These are phyloP conservation scores for Auriculariales sp. DNA, from an alignment of 768 basidiomycete genomes.

Conservation along the genomic window DNA sequence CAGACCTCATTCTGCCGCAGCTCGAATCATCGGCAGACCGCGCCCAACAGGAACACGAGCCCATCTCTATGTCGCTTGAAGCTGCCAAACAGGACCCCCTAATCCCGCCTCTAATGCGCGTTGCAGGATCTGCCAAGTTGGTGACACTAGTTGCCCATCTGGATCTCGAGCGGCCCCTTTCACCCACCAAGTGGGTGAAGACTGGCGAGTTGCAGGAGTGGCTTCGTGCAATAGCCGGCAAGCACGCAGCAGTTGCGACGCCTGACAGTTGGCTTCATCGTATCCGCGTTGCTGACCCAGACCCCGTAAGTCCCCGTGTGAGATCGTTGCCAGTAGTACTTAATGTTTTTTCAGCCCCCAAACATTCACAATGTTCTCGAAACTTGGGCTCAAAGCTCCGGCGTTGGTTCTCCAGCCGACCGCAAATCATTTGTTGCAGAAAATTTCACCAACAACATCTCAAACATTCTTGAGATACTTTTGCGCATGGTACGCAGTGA, in stretches of 20 bases:
- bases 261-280: constrained; percentile 85
- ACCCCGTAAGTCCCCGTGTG: constrained; percentile 51
- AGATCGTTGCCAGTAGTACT: constrained; percentile 1
- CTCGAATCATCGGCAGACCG: constrained; percentile 60
- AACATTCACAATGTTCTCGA: constrained; percentile 87
- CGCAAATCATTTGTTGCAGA: constrained; percentile 81
- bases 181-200: constrained; percentile 95
- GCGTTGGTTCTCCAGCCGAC: constrained; percentile 56
- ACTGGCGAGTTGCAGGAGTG: constrained; percentile 90
- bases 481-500: constrained; percentile 85
- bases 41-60: constrained; percentile 12
- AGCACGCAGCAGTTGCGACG: constrained; percentile 76
- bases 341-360: constrained; percentile 45
- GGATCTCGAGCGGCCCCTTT: constrained; percentile 77
- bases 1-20: too few relatives aligned
- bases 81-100: constrained; percentile 35
- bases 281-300: constrained; percentile 83
- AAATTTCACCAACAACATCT: constrained; percentile 72
- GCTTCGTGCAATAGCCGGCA: constrained; percentile 75
- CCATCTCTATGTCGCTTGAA: constrained; percentile 5
- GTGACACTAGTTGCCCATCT: constrained; percentile 63
- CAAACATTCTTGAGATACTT: constrained; percentile 87
- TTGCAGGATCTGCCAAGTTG: constrained; percentile 30
- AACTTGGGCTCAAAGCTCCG: constrained; percentile 76
- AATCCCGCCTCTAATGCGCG: constrained; percentile 58